Percentiles rank a stretch among this genome's conserved stretches.
Conservation (phyloP, 495 filamentous ascomycete genomes). For the Aspergillus sparsus region DNA sequence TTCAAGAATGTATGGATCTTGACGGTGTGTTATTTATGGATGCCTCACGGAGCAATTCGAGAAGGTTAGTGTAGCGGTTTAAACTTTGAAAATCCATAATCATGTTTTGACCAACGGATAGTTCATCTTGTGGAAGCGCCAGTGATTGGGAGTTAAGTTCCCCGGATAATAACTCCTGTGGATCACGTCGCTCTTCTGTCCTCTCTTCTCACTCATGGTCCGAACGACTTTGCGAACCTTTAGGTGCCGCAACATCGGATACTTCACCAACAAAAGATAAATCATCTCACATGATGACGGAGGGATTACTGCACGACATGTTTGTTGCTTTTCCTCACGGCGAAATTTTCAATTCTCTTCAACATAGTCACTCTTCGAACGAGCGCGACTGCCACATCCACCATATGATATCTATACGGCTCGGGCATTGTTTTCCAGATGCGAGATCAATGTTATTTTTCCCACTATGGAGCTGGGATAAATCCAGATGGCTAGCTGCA, state of each 20-base stretch:
- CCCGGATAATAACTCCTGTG: slow-evolving; percentile 3
- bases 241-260: slow-evolving; percentile 16
- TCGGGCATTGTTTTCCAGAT: slow-evolving; percentile 41
- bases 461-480: slow-evolving; percentile 63
- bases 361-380: neutral
- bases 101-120: slow-evolving; percentile 1
- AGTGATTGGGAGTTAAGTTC: slow-evolving; percentile 17
- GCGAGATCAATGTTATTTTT: slow-evolving; percentile 58
- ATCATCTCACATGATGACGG: slow-evolving; percentile 9
- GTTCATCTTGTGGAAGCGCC: slow-evolving; percentile 15
- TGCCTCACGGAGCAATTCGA: slow-evolving; percentile 23
- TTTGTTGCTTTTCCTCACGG: slow-evolving; percentile 34
- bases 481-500: slow-evolving; percentile 63
- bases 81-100: neutral
- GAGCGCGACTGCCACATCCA: slow-evolving; percentile 2
- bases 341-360: slow-evolving; percentile 29
- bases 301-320: slow-evolving; percentile 30
- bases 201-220: slow-evolving; percentile 17
- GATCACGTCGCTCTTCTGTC: slow-evolving; percentile 9
- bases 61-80: slow-evolving; percentile 20
- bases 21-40: slow-evolving; percentile 42
- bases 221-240: slow-evolving; percentile 18
- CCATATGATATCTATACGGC: slow-evolving; percentile 10
- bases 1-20: slow-evolving; percentile 33
- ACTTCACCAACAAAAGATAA: neutral